Evolutionary conservation across 805 yeast genomes (phyloP), one percentile per base, ranked within the genome.

Genomic region (Dipodascopsis uninucleata): DNA sequence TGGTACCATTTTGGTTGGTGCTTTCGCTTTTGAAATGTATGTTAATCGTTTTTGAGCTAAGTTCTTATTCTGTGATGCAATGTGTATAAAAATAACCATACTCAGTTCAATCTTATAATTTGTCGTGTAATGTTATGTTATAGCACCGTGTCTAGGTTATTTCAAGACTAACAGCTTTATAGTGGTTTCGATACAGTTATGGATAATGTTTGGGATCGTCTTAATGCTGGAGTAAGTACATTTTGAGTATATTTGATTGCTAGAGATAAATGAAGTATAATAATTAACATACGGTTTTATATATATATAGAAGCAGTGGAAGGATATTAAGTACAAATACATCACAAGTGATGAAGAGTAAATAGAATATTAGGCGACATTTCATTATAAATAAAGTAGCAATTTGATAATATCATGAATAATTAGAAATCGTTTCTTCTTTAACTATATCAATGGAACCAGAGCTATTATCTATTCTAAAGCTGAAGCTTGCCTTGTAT

Each of bases 21-120:
- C 95, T 38, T 85, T 86, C 60, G 78, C 78, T 38, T 85, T 86
- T 76, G 90, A 86, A 72, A 81, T 49, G 58, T 55, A 35, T n/a
- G 58, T 41, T 8, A 4, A 31, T 7, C 16, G 16, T 7, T 21
- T 31, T 26, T 12, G n/a, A 26, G 12, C 29, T 12, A 26, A 26
- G 12, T 26, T 26, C n/a, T 12, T 12, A 26, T 26, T 26, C n/a
- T 12, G 29, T 12, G n/a, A 26, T 12, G 29, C 12, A 26, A 26
- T 12, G 12, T 26, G 12, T 12, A 12, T 26, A 26, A 26, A 12
- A 12, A 26, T 12, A 12, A n/a, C 12, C 29, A 26, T 10, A n/a
- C 29, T 26, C 12, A 10, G 29, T n/a, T n/a, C 12, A 18, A 31
- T 31, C 16, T 12, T 31, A 31, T 9, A 18, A 21, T 7, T 6